A percentile compares a stretch with the other conserved stretches of the same genome.
Evolutionary conservation across 1,284 basidiomycete species (phyloP).

Genomic region (Pyrrhoderma noxium): DNA sequence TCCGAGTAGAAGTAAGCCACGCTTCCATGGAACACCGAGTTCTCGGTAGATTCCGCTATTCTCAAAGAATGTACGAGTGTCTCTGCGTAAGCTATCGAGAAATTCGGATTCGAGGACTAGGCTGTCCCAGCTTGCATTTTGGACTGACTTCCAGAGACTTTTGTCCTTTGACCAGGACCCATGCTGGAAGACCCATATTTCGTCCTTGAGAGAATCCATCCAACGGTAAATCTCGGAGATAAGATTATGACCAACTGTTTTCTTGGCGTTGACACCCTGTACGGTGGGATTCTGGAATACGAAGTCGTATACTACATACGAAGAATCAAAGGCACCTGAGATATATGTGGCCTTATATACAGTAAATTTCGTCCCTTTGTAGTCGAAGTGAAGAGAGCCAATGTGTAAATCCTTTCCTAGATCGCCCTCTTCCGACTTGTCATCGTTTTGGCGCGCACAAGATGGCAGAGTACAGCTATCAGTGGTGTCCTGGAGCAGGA

Average conservation of each 20-base stretch:
- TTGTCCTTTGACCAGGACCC: constrained; percentile 31
- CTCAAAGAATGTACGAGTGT: constrained; percentile 37
- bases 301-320: constrained; percentile 21
- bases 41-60: constrained; percentile 33
- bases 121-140: constrained; percentile 30
- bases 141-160: constrained; percentile 32
- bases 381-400: constrained; percentile 20
- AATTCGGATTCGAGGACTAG: constrained; percentile 36
- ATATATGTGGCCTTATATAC: constrained; percentile 22
- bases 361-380: constrained; percentile 17
- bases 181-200: constrained; percentile 35
- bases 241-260: constrained; percentile 23
- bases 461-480: background rate
- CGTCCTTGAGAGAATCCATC: constrained; percentile 25
- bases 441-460: too few relatives aligned
- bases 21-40: constrained; percentile 39
- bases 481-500: constrained; percentile 5
- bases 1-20: constrained; percentile 26
- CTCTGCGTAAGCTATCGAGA: constrained; percentile 30
- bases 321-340: background rate
- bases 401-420: constrained; percentile 8
- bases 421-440: background rate
- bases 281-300: constrained; percentile 20
- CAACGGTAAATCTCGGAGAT: constrained; percentile 26
- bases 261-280: too few relatives aligned